A percentile compares a stretch with the other conserved stretches of the same genome.
Conservation (phyloP, 139 green algal genomes). For the Picochlorum costavermella region DNA sequence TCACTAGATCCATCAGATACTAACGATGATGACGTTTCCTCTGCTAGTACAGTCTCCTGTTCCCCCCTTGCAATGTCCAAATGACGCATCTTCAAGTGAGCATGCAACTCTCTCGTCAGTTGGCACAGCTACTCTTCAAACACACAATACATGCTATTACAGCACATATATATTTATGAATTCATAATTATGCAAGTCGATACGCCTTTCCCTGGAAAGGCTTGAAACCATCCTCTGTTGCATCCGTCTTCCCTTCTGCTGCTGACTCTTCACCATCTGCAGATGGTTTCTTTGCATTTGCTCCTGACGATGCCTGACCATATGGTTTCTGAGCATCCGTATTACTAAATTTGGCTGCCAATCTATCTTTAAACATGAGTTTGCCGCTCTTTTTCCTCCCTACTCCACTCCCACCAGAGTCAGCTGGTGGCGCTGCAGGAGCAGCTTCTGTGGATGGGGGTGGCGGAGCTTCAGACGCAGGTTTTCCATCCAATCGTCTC, state of each 20-base stretch:
- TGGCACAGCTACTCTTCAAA: no score
- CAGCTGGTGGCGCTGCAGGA: neutral
- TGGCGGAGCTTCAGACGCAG: conserved; percentile 9
- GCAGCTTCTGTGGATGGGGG: no score
- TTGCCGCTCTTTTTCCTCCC: conserved; percentile 17
- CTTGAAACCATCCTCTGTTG: conserved; percentile 9
- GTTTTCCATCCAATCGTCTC: conserved; percentile 73
- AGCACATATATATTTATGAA: neutral
- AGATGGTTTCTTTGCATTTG: neutral
- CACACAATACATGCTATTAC: no score
- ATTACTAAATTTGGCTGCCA: conserved; percentile 21
- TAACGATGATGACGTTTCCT: neutral
- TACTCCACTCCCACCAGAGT: neutral
- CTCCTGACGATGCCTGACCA: neutral
- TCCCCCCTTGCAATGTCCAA: neutral
- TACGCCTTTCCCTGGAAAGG: conserved; percentile 12
- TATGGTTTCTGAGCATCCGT: neutral
- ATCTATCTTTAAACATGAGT: conserved; percentile 26
- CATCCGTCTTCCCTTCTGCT: neutral
- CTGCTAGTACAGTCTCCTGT: neutral
- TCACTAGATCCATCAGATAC: neutral
- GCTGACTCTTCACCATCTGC: neutral
- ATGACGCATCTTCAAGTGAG: no score
- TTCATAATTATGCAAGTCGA: conserved; percentile 1
- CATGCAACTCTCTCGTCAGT: no score